Evolutionary conservation across 164 flowering plant species (phyloP).

Genomic region (Annona cherimola): DNA sequence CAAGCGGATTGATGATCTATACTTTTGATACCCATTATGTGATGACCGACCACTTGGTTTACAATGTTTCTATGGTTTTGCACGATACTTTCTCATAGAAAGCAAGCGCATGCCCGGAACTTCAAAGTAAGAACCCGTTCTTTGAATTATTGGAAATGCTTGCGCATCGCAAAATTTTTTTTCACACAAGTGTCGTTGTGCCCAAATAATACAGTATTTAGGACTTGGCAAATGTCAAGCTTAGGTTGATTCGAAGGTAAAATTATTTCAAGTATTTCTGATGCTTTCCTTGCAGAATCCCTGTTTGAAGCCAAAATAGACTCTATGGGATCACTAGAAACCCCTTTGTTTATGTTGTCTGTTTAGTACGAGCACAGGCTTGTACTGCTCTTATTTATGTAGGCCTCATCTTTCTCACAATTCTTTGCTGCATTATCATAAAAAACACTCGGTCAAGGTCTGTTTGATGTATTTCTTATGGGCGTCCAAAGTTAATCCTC

Average conservation of each 20-base stretch:
- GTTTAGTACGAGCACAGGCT: constrained; percentile 6
- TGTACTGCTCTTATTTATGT: constrained; percentile 9
- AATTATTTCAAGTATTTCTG: constrained; percentile 45
- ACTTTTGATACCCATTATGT: constrained; percentile 46
- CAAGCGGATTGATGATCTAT: constrained; percentile 58
- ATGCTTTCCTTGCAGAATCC: constrained; percentile 44
- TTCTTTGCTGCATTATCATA: background rate
- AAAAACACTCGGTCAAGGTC: too few species aligned
- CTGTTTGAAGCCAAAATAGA: constrained; percentile 48
- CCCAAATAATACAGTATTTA: constrained; percentile 4
- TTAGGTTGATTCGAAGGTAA: constrained; percentile 28
- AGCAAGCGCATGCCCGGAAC: constrained; percentile 56
- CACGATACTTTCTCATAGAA: constrained; percentile 49
- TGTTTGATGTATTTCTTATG: too few species aligned
- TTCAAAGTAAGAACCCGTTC: constrained; percentile 70
- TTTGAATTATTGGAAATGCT: constrained; percentile 50
- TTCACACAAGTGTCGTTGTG: constrained; percentile 25
- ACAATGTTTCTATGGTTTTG: constrained; percentile 61
- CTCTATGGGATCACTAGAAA: constrained; percentile 21
- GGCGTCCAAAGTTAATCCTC: too few species aligned
- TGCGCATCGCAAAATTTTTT: constrained; percentile 41
- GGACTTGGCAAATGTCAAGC: constrained; percentile 18
- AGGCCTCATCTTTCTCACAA: constrained; percentile 8
- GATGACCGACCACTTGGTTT: constrained; percentile 39
- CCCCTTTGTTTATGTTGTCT: constrained; percentile 2